These are phyloP conservation scores for Alternaria postmessia DNA, from an alignment of 2,329 filamentous ascomycete genomes.

Conservation along the genomic window DNA sequence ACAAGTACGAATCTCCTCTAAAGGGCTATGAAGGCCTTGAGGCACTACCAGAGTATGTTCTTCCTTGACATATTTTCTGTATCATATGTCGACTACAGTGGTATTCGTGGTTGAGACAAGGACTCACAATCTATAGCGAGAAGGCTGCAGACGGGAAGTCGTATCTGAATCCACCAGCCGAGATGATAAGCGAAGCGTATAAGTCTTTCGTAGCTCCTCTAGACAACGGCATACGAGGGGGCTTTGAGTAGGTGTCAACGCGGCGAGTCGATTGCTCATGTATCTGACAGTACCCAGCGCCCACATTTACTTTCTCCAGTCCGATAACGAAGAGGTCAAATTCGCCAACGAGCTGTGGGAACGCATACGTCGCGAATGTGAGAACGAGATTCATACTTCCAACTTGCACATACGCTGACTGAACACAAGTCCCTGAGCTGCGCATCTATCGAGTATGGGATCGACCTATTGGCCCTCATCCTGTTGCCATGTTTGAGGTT, in stretches of 20 bases:
- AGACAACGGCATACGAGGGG: constrained; percentile 70
- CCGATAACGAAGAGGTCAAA: constrained; percentile 66
- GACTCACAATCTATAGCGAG: constrained; percentile 55
- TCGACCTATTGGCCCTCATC: constrained; percentile 80
- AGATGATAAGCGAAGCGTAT: constrained; percentile 72
- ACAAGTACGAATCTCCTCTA: constrained; percentile 65
- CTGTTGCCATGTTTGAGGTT: constrained; percentile 90
- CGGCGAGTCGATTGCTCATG: neutral
- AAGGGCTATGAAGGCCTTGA: constrained; percentile 65
- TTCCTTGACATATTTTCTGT: neutral
- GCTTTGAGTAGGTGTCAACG: constrained; percentile 68
- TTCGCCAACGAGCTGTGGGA: constrained; percentile 80
- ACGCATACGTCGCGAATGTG: constrained; percentile 81
- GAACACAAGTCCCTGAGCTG: constrained; percentile 76
- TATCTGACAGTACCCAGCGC: constrained; percentile 51
- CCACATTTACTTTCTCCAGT: constrained; percentile 81
- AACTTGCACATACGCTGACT: constrained; percentile 10
- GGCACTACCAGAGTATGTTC: constrained; percentile 59
- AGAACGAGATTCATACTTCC: constrained; percentile 29
- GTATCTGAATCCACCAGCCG: constrained; percentile 70
- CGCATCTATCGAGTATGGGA: constrained; percentile 83
- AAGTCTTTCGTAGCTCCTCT: constrained; percentile 73
- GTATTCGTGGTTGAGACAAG: neutral
- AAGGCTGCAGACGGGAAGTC: constrained; percentile 79
- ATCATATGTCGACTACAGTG: neutral